Conservation (phyloP, 257 asterid genomes). For the Sherardia arvensis region DNA sequence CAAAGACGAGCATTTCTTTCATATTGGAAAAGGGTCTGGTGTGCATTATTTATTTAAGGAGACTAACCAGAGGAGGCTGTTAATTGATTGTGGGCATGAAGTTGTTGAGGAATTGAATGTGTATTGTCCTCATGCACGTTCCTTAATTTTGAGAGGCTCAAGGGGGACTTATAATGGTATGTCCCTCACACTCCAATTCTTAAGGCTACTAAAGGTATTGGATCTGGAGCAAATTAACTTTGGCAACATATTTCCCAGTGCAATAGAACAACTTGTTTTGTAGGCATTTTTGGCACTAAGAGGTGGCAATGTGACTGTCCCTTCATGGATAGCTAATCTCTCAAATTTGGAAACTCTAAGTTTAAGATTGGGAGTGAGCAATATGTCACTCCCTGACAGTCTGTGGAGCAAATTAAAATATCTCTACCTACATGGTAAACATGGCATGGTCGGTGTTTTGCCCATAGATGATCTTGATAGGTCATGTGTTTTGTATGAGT, state of each 20-base stretch:
- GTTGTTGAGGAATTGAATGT: too few species aligned
- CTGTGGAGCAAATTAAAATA: neutral
- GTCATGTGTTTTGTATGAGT: neutral
- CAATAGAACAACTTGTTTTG: slow-evolving; percentile 4
- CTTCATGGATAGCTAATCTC: slow-evolving; percentile 3
- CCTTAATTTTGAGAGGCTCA: neutral
- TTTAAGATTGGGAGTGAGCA: rapidly evolving
- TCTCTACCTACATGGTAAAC: neutral
- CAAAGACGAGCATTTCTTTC: neutral
- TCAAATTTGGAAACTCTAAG: neutral
- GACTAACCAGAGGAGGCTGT: neutral
- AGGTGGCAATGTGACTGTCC: neutral
- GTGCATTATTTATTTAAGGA: neutral
- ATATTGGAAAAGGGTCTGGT: neutral
- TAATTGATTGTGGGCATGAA: neutral
- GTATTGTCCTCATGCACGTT: neutral
- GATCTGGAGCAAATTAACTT: neutral
- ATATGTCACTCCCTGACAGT: too few species aligned
- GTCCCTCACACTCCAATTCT: neutral
- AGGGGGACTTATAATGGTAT: neutral
- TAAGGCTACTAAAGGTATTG: neutral
- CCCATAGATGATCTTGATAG: neutral
- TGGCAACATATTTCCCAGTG: neutral
- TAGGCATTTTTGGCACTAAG: neutral
- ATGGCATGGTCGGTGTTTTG: neutral